These are phyloP conservation scores for Brettanomyces naardenensis DNA, from an alignment of 805 yeast species.

Conservation along the genomic window DNA sequence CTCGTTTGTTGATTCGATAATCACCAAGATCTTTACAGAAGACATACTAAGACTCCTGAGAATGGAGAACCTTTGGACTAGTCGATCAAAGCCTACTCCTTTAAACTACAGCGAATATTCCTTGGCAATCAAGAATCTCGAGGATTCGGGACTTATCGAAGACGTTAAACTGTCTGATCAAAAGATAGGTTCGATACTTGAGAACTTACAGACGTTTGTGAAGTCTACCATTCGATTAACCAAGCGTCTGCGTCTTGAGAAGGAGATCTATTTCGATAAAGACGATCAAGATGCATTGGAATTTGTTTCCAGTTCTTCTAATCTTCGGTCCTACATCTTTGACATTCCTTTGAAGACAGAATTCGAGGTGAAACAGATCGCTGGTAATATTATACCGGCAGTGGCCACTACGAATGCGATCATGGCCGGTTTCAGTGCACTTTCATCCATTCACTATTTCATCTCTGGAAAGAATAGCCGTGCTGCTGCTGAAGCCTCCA, in stretches of 20 bases:
- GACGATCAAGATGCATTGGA: conserved; percentile 89
- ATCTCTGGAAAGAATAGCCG: conserved; percentile 11
- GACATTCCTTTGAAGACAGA: conserved; percentile 63
- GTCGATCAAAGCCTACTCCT: conserved; percentile 62
- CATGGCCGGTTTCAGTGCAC: conserved; percentile 79
- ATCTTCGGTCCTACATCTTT: conserved; percentile 65
- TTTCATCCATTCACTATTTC: conserved; percentile 57
- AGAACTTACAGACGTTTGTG: conserved; percentile 55
- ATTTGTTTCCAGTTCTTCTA: conserved; percentile 83
- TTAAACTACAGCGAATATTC: conserved; percentile 28
- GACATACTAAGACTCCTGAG: conserved; percentile 71
- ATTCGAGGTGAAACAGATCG: conserved; percentile 88
- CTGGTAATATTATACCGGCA: conserved; percentile 97
- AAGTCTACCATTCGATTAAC: conserved; percentile 43
- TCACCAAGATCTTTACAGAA: conserved; percentile 53
- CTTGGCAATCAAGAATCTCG: background rate
- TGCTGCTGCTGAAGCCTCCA: conserved; percentile 27
- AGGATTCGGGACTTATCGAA: background rate
- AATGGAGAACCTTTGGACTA: conserved; percentile 74
- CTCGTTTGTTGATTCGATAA: conserved; percentile 31
- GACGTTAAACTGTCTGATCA: conserved; percentile 24
- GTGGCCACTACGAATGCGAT: conserved; percentile 97
- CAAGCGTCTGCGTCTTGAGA: conserved; percentile 32
- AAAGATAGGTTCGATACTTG: conserved; percentile 50
- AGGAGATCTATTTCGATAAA: conserved; percentile 69